These are phyloP conservation scores for Exidia glandulosa DNA, from an alignment of 768 basidiomycete genomes.

Conservation along the genomic window DNA sequence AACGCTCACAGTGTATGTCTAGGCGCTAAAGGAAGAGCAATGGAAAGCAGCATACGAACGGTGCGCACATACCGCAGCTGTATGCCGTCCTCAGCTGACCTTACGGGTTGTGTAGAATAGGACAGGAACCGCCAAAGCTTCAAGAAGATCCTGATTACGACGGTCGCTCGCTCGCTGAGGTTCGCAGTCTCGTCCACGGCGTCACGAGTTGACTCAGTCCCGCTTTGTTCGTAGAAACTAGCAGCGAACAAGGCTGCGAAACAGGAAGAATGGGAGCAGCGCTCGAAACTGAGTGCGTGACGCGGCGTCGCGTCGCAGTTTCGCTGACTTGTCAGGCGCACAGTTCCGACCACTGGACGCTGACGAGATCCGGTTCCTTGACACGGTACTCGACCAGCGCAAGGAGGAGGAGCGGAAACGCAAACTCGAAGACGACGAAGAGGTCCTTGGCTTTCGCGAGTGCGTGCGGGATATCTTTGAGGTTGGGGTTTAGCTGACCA, in stretches of 20 bases:
- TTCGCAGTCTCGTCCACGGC: constrained; percentile 26
- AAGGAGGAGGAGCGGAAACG: constrained; percentile 66
- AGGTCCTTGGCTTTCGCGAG: constrained; percentile 71
- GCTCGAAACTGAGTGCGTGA: constrained; percentile 53
- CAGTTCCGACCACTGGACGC: constrained; percentile 85
- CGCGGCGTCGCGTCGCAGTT: background rate
- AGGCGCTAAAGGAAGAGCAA: constrained; percentile 58
- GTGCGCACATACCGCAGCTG: constrained; percentile 24
- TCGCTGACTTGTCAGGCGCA: constrained; percentile 41
- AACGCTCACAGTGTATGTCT: background rate
- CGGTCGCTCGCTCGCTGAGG: constrained; percentile 82
- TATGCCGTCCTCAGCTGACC: constrained; percentile 4
- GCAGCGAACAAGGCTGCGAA: constrained; percentile 85
- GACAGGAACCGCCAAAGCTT: constrained; percentile 73
- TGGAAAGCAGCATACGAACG: constrained; percentile 88
- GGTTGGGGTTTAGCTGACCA: background rate
- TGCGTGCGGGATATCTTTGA: constrained; percentile 23
- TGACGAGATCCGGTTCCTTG: constrained; percentile 83
- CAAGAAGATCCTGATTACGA: constrained; percentile 70
- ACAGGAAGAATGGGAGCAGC: constrained; percentile 91
- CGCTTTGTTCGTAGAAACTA: constrained; percentile 50
- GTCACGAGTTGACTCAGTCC: constrained; percentile 4
- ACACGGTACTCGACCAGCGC: constrained; percentile 67
- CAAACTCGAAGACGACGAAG: constrained; percentile 65
- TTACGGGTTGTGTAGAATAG: constrained; percentile 38